Base-by-base conservation (phyloP, 2,329 filamentous ascomycete species). In the Aspergillus jensenii region DNA sequence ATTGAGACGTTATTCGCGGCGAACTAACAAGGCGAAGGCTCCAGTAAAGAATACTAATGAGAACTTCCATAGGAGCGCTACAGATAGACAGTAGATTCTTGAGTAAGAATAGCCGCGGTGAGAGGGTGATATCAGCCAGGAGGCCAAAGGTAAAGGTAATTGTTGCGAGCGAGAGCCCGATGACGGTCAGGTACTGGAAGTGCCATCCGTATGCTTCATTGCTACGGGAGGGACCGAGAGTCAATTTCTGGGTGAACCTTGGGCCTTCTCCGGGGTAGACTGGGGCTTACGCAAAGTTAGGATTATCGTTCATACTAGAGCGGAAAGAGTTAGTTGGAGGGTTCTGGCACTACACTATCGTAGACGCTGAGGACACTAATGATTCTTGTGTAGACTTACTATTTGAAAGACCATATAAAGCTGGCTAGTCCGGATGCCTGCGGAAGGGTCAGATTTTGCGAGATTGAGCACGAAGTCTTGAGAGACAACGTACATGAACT, bases 191-290 rank as follows among this genome's bases (percentile, higher is more conserved):
- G 67, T 85, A 87, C 73, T 87, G 85, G 60, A 87, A 81, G 67
- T 88, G 85, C 84, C 85, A 87, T 64, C 85, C 85, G 70, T 85
- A 87, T 37, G 83, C 82, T 14, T 83, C 76, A 63, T 83, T 86
- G 43, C 79, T 84, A 58, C 23, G 46, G 52, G 15, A n/a, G 51
- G 27, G 7, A 35, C 51, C 59, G 27, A 61, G 50, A 54, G 61
- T 59, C 43, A 63, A 51, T 58, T 33, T 53, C 17, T n/a, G n/a
- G 46, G 19, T 21, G 19, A 39, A 12, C 51, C 41, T 39, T 39
- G 45, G 35, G n/a, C 19, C 21, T 27, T 27, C 9, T 27, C 15
- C 8, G 15, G 25, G 14, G 19, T 37, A 35, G 23, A 35, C 25
- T 35, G n/a, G 19, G 21, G 12, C 74, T 67, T 66, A 78, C 76